These are phyloP conservation scores for Coemansia sp. DNA, from an alignment of 192 early-diverging fungal species.

Conservation along the genomic window DNA sequence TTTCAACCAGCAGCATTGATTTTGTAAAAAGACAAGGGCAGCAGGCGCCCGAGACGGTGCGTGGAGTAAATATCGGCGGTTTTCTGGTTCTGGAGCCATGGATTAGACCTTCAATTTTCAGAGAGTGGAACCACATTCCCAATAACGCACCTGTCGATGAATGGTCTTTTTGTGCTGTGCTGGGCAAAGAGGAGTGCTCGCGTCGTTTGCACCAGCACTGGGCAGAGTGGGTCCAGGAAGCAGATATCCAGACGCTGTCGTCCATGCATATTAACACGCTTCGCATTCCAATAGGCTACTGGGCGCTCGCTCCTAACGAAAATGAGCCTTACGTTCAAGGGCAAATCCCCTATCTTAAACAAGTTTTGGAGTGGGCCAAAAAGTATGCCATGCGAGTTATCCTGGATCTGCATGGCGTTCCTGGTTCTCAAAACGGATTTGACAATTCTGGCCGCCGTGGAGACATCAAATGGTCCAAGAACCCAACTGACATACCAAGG, in stretches of 20 bases:
- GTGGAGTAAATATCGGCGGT: slow-evolving; percentile 72
- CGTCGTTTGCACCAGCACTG: slow-evolving; percentile 59
- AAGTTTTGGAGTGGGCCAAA: slow-evolving; percentile 61
- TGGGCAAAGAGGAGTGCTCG: slow-evolving; percentile 59
- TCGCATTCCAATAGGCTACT: slow-evolving; percentile 70
- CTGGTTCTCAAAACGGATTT: slow-evolving; percentile 74
- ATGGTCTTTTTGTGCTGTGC: slow-evolving; percentile 59
- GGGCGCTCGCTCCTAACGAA: slow-evolving; percentile 59
- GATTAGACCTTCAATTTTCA: slow-evolving; percentile 56
- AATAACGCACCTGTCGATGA: slow-evolving; percentile 59
- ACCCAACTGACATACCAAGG: slow-evolving; percentile 19
- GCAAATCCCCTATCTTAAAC: slow-evolving; percentile 57
- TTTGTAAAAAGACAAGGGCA: background rate
- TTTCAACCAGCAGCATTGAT: background rate
- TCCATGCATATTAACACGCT: slow-evolving; percentile 65
- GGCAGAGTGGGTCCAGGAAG: slow-evolving; percentile 61
- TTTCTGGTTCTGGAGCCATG: slow-evolving; percentile 70
- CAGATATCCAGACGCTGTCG: slow-evolving; percentile 59
- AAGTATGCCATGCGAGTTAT: slow-evolving; percentile 67
- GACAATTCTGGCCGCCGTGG: slow-evolving; percentile 53
- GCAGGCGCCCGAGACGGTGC: slow-evolving; percentile 34
- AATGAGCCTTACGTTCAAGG: slow-evolving; percentile 65
- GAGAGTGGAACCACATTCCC: slow-evolving; percentile 34
- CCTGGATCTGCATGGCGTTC: slow-evolving; percentile 68
- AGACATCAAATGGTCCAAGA: slow-evolving; percentile 45